Evolutionary conservation across 768 basidiomycete genomes (phyloP).

Genomic region (Boletus pseudopeckii): DNA sequence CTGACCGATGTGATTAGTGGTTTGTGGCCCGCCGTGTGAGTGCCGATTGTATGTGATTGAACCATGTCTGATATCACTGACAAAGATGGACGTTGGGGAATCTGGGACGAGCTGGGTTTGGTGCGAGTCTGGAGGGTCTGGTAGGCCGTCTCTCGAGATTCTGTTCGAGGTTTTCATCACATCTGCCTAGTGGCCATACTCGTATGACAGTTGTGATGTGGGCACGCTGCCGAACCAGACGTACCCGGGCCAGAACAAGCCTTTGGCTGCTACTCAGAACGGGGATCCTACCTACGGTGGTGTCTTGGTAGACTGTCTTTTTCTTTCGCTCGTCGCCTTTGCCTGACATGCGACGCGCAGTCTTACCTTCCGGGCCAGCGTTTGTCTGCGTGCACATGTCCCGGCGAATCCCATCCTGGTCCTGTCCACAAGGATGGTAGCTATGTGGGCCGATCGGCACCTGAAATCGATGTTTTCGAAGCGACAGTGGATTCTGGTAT

Average conservation of each 20-base stretch:
- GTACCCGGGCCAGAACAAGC: conserved; percentile 39
- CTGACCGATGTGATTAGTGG: conserved; percentile 29
- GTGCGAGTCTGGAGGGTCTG: conserved; percentile 59
- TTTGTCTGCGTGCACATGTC: conserved; percentile 56
- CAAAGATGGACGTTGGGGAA: conserved; percentile 56
- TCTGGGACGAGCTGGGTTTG: conserved; percentile 49
- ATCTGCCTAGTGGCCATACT: conserved; percentile 46
- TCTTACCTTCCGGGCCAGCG: conserved; percentile 57
- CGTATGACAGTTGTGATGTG: conserved; percentile 65
- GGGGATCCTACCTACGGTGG: conserved; percentile 35
- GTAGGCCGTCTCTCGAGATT: conserved; percentile 36
- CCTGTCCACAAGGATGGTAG: conserved; percentile 46
- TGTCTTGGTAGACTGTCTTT: conserved; percentile 19
- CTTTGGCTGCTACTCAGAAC: conserved; percentile 40
- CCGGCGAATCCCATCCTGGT: conserved; percentile 56
- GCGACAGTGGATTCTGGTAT: conserved; percentile 35
- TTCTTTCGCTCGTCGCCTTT: background rate
- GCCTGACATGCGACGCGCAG: conserved; percentile 9
- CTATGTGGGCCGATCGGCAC: conserved; percentile 52
- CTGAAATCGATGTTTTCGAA: conserved; percentile 61
- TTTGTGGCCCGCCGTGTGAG: conserved; percentile 48
- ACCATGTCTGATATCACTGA: conserved; percentile 5
- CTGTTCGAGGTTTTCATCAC: background rate
- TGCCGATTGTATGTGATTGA: background rate
- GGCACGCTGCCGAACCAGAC: conserved; percentile 80